phyloP scores from a whole-genome alignment of 768 basidiomycete species.

The Amanita pallidorosea region DNA sequence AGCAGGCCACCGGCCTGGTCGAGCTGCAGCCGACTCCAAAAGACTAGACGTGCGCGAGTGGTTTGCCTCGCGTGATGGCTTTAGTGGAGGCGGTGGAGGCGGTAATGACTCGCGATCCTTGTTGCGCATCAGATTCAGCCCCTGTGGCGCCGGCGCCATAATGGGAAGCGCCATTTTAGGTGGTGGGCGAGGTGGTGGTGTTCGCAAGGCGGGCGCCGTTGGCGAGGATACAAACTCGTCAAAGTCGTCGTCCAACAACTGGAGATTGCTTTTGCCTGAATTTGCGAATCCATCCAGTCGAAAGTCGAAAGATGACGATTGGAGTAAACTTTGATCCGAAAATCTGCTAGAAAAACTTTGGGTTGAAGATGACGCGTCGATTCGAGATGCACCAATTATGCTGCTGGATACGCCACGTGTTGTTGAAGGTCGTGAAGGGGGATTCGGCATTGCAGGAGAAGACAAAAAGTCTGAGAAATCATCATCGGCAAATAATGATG shows the following conservation, averaged over 20 bases:
- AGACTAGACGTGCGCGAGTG: slow-evolving; percentile 50
- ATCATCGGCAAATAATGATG: slow-evolving; percentile 25
- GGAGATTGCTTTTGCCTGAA: not conserved
- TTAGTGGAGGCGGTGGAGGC: slow-evolving; percentile 12
- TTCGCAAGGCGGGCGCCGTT: slow-evolving; percentile 13
- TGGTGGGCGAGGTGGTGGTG: slow-evolving; percentile 29
- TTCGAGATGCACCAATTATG: not conserved
- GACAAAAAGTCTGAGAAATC: slow-evolving; percentile 40
- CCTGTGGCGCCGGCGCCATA: not conserved
- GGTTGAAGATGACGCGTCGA: slow-evolving; percentile 8
- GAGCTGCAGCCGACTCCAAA: slow-evolving; percentile 44
- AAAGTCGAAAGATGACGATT: not conserved
- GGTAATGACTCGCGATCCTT: slow-evolving; percentile 8
- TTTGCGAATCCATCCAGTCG: not conserved
- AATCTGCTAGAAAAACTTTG: slow-evolving; percentile 12
- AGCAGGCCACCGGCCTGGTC: slow-evolving; percentile 34
- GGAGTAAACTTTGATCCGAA: slow-evolving; percentile 8
- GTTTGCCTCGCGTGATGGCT: slow-evolving; percentile 28
- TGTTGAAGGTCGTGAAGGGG: not conserved
- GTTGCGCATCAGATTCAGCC: not conserved
- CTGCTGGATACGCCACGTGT: not conserved
- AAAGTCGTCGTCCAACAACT: slow-evolving; percentile 20
- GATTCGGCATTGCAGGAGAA: slow-evolving; percentile 5
- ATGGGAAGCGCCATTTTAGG: slow-evolving; percentile 16
- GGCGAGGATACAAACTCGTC: slow-evolving; percentile 34